phyloP scores from a whole-genome alignment of 805 yeast genomes.

The Metschnikowia drakensbergensis region DNA sequence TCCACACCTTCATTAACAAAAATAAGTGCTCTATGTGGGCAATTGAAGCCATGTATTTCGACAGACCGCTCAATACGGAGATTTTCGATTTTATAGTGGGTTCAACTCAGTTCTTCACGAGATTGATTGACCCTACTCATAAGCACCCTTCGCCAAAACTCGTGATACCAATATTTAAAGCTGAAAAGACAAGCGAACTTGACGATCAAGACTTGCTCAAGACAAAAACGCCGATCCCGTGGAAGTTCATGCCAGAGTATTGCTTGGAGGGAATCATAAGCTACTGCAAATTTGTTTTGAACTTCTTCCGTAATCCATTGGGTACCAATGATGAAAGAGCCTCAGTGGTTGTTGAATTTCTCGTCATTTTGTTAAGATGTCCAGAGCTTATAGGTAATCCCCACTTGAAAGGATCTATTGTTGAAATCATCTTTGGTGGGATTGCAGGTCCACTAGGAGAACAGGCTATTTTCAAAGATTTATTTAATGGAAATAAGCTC shows the following conservation, averaged over 20 bases:
- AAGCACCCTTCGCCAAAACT: constrained; percentile 52
- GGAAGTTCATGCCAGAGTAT: constrained; percentile 83
- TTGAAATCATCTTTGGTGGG: constrained; percentile 79
- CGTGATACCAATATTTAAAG: constrained; percentile 51
- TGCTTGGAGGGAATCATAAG: constrained; percentile 77
- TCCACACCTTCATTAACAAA: constrained; percentile 45
- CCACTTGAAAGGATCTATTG: constrained; percentile 80
- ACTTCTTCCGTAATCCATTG: constrained; percentile 55
- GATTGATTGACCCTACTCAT: constrained; percentile 71
- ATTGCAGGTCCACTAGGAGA: constrained; percentile 50
- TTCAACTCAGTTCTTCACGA: constrained; percentile 63
- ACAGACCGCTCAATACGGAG: constrained; percentile 56
- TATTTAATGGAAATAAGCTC: constrained; percentile 60
- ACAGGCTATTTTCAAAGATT: constrained; percentile 70
- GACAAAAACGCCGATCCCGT: constrained; percentile 64
- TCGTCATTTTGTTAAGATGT: constrained; percentile 72
- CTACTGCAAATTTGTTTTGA: constrained; percentile 60
- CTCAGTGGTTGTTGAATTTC: constrained; percentile 60
- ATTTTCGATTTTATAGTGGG: constrained; percentile 78
- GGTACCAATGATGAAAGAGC: constrained; percentile 49
- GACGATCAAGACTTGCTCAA: constrained; percentile 74
- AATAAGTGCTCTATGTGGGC: constrained; percentile 47
- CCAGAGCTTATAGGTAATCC: constrained; percentile 88
- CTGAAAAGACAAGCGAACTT: constrained; percentile 58
- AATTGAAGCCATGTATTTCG: constrained; percentile 57